Percentiles rank a stretch among this genome's conserved stretches.
phyloP scores from a whole-genome alignment of 345 rosid species.

The Citrus sp. region DNA sequence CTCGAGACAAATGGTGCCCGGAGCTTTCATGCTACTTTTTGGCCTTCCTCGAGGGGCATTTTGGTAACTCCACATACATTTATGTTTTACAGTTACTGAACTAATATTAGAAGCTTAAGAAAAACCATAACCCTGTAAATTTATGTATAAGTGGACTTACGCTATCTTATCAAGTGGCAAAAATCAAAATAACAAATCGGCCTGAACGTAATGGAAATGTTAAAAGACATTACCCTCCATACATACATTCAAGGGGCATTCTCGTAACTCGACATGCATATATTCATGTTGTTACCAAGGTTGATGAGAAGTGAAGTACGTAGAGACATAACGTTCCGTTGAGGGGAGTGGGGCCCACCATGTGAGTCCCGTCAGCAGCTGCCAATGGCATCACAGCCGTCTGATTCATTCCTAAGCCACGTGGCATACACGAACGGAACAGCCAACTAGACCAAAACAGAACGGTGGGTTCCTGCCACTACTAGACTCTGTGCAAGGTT shows the following conservation, averaged over 20 bases:
- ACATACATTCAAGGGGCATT: too few species aligned
- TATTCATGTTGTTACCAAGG: too few species aligned
- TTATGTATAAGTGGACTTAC: too few species aligned
- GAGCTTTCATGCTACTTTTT: slow-evolving; percentile 17
- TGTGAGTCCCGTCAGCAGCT: neutral
- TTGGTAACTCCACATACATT: neutral
- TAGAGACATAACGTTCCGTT: neutral
- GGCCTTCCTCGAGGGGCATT: neutral
- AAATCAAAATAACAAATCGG: too few species aligned
- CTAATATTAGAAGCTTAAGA: too few species aligned
- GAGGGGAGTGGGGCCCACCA: neutral
- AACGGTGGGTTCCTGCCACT: neutral
- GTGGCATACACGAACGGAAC: neutral
- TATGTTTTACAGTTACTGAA: too few species aligned
- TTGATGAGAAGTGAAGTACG: neutral
- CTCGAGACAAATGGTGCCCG: slow-evolving; percentile 28
- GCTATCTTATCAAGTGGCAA: too few species aligned
- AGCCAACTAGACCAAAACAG: neutral
- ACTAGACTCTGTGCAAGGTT: neutral
- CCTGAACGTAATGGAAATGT: too few species aligned
- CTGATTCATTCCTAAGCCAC: neutral
- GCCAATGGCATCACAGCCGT: neutral
- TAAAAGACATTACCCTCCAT: too few species aligned
- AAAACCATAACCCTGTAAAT: too few species aligned
- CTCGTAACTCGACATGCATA: too few species aligned